These are phyloP conservation scores for Podospora pseudopauciseta DNA, from an alignment of 495 filamentous ascomycete species.

Conservation along the genomic window DNA sequence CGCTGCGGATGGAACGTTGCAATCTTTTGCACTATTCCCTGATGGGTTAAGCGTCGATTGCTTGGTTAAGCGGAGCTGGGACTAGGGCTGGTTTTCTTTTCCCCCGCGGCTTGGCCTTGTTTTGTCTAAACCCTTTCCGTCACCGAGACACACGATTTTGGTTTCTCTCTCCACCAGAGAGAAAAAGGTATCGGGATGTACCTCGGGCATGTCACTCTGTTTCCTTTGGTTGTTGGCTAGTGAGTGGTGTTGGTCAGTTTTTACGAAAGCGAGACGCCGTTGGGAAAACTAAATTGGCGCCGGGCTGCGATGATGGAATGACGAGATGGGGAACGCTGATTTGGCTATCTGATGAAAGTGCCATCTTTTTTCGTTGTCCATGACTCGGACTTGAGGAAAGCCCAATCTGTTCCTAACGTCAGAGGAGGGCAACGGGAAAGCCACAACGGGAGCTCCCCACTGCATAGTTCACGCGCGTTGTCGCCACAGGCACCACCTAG, in stretches of 20 bases:
- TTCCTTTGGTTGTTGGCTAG: too few relatives aligned
- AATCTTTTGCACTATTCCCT: slow-evolving; percentile 14
- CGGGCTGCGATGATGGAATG: too few relatives aligned
- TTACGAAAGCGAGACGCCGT: not conserved
- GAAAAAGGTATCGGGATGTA: not conserved
- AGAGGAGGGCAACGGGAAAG: too few relatives aligned
- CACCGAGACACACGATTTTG: slow-evolving; percentile 9
- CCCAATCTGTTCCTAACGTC: too few relatives aligned
- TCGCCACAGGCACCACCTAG: not conserved
- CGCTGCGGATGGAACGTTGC: slow-evolving; percentile 18
- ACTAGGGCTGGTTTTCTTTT: not conserved
- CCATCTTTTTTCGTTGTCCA: too few relatives aligned
- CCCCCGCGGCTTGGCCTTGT: slow-evolving; percentile 18
- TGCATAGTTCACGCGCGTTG: too few relatives aligned
- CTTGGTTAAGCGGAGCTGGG: not conserved
- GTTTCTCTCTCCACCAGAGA: not conserved
- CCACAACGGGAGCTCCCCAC: too few relatives aligned
- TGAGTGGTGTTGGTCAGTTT: too few relatives aligned
- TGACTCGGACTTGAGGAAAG: too few relatives aligned
- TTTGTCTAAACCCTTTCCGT: slow-evolving; percentile 12
- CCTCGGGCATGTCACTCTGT: not conserved
- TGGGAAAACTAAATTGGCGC: too few relatives aligned
- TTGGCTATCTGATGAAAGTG: too few relatives aligned
- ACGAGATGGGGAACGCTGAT: too few relatives aligned
- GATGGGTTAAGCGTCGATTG: slow-evolving; percentile 6